These are phyloP conservation scores for Tolypocladium cylindrosporum DNA, from an alignment of 2,329 filamentous ascomycete species.

Conservation along the genomic window DNA sequence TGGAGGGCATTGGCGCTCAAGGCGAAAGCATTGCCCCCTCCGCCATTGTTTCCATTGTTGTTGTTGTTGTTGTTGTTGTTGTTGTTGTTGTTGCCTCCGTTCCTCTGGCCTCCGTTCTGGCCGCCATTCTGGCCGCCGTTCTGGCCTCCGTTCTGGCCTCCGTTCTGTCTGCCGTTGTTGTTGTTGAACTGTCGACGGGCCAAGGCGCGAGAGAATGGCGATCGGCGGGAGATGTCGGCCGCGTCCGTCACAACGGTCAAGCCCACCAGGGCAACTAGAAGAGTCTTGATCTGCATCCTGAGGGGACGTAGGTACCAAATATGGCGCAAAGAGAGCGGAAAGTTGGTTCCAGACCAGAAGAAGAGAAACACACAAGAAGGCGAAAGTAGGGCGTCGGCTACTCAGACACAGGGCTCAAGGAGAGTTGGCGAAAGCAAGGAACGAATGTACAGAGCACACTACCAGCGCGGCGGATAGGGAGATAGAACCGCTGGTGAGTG, in stretches of 20 bases:
- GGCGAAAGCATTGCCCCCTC: constrained; percentile 18
- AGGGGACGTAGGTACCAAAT: constrained; percentile 6
- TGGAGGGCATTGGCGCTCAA: constrained; percentile 36
- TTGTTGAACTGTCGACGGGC: constrained; percentile 28
- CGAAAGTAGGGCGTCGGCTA: background rate
- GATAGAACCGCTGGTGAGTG: constrained; percentile 24
- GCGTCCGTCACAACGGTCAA: constrained; percentile 1
- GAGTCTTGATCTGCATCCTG: constrained; percentile 43
- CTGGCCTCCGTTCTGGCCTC: constrained; percentile 5
- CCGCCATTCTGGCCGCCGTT: constrained; percentile 4
- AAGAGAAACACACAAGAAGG: constrained; percentile 12
- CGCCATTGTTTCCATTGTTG: constrained; percentile 12
- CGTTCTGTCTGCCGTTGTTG: constrained; percentile 4
- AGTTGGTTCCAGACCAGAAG: constrained; percentile 10
- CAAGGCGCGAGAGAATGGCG: constrained; percentile 25
- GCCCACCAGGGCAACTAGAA: constrained; percentile 39
- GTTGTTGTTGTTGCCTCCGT: constrained; percentile 6
- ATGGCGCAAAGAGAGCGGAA: constrained; percentile 13
- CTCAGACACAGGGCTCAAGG: background rate
- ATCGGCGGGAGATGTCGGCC: constrained; percentile 24
- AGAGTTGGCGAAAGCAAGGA: constrained; percentile 9
- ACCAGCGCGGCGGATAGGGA: constrained; percentile 4
- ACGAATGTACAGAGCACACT: constrained; percentile 20
- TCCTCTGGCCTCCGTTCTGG: constrained; percentile 3
- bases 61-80: constrained; percentile 10